Evolutionary conservation across 176 grass and related monocot genomes (phyloP).

Genomic region (Lolium rigidum): DNA sequence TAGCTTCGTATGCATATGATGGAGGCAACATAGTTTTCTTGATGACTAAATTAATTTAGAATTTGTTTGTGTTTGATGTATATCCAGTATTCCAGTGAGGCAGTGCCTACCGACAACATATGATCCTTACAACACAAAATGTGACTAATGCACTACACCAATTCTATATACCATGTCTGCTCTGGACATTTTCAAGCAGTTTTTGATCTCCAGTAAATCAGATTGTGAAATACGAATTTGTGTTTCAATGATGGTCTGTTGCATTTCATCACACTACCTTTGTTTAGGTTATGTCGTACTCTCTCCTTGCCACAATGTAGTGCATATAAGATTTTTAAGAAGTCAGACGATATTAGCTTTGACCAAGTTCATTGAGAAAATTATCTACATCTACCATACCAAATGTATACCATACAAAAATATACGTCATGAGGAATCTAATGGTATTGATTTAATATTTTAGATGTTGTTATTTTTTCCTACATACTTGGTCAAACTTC

Average conservation of each 20-base stretch:
- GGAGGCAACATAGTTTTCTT: neutral
- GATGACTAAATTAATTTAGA: neutral
- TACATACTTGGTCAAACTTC: too few species aligned
- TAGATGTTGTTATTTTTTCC: too few species aligned
- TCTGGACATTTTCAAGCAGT: constrained; percentile 20
- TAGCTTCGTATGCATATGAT: neutral
- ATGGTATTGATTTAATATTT: too few species aligned
- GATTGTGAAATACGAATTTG: neutral
- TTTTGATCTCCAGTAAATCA: constrained; percentile 6
- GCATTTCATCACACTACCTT: neutral
- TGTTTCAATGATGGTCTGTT: neutral
- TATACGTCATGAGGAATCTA: too few species aligned
- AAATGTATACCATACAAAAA: too few species aligned
- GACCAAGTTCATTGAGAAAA: too few species aligned
- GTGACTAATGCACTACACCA: neutral
- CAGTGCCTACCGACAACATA: constrained; percentile 14
- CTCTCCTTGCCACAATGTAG: too few species aligned
- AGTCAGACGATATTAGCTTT: too few species aligned
- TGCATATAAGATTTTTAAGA: too few species aligned
- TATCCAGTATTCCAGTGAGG: neutral
- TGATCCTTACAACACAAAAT: neutral
- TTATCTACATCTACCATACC: too few species aligned
- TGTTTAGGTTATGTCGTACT: constrained; percentile 5
- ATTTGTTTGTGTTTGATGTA: neutral
- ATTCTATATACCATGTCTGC: neutral